These are phyloP conservation scores for Neoarthrinium moseri DNA, from an alignment of 2,329 filamentous ascomycete genomes.

Conservation along the genomic window DNA sequence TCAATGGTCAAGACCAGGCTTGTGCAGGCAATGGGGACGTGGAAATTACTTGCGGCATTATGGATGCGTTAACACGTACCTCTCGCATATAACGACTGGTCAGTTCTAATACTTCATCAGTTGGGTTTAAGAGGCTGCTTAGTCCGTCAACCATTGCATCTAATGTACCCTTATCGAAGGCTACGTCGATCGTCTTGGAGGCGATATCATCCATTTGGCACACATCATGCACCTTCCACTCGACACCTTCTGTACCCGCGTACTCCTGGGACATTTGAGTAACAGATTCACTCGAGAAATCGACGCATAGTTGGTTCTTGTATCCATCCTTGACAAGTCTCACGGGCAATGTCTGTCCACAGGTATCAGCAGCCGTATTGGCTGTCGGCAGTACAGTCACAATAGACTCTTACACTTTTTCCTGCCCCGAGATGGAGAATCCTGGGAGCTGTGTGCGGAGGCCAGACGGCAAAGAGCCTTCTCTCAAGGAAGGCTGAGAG, in stretches of 20 bases:
- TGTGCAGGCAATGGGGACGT: too few relatives aligned
- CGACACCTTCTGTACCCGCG: slow-evolving; percentile 35
- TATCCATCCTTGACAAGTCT: slow-evolving; percentile 48
- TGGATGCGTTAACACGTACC: not conserved
- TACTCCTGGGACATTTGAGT: slow-evolving; percentile 48
- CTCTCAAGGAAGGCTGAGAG: slow-evolving; percentile 45
- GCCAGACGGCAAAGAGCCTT: slow-evolving; percentile 36
- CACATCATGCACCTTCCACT: slow-evolving; percentile 51
- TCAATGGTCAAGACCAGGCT: too few relatives aligned
- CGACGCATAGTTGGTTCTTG: slow-evolving; percentile 50
- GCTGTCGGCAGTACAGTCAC: not conserved
- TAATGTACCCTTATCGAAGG: slow-evolving; percentile 57
- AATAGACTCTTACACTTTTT: not conserved
- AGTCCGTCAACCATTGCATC: slow-evolving; percentile 56
- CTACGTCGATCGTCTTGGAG: slow-evolving; percentile 46
- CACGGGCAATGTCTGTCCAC: slow-evolving; percentile 46
- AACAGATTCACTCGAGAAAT: slow-evolving; percentile 56
- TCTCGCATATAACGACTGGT: not conserved
- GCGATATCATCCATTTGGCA: slow-evolving; percentile 43
- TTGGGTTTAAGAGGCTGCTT: slow-evolving; percentile 53
- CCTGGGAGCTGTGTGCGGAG: slow-evolving; percentile 10
- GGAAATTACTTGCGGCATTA: not conserved
- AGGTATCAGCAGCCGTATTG: not conserved
- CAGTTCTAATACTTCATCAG: slow-evolving; percentile 24
- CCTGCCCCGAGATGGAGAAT: not conserved